Evolutionary conservation across 2,329 filamentous ascomycete species (phyloP), one percentile per base, ranked within the genome.

Genomic region (Penicillium sp.): DNA sequence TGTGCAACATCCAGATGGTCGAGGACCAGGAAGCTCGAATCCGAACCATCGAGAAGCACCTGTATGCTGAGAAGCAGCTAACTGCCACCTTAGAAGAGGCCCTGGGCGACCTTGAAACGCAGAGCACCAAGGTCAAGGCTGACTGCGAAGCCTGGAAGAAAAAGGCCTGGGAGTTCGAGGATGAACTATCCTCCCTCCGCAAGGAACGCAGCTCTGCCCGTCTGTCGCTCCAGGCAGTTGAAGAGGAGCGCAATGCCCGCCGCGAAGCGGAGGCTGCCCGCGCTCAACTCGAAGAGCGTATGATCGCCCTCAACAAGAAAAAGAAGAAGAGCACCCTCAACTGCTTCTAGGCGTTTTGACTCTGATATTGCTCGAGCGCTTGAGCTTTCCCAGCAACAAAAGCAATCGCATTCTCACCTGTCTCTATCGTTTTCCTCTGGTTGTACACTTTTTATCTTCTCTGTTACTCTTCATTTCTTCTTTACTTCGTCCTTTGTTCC

Each of bases 11-110:
- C 43, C 90, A 96, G 62, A 79, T 95, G 48, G 88, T 91, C 53
- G 91, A 97, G 64, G 93, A 98, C 61, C 90, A 96, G 68, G 93
- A 98, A 67, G 87, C 88, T 38, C 89, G 90, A 56, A 94, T 98
- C 65, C 84, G 87, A 53, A 94, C 88, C 6, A 95, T 98, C 55
- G 91, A 98, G 76, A 97, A 96, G 75, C 89, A 97, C 65, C 79
- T 98, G 22, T 85, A 87, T 57, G 93, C 93, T 3, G 93, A 98
- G 76, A 95, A 95, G 67, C 91, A 97, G 69, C 83, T 98, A 52
- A 98, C 91, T 0, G 85, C 88, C 42, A 97, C 91, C 2, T 79
- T 98, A 34, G 93, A 98, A 69, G 91, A 97, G 71, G 93, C 93
- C 6, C 81, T 98, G 28, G 91, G 88, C 2, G 93, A 98, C 62